phyloP scores from a whole-genome alignment of 306 rosid species.

The Trifolium subterraneum region DNA sequence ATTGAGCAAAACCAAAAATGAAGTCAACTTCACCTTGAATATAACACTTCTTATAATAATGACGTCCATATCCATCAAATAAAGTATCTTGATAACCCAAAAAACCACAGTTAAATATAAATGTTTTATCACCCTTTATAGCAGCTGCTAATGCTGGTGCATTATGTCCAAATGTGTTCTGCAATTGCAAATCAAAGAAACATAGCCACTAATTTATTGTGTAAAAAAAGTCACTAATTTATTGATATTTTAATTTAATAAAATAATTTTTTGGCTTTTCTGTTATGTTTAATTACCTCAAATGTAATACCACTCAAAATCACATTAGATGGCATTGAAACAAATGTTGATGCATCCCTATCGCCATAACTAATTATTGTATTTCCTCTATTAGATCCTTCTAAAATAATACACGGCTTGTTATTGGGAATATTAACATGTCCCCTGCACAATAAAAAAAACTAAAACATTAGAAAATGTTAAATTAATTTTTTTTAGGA shows the following conservation, averaged over 20 bases:
- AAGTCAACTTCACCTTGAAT: conserved; percentile 24
- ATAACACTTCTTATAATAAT: conserved; percentile 21
- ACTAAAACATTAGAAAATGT: neutral
- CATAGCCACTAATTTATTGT: neutral
- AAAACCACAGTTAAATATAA: neutral
- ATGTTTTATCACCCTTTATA: neutral
- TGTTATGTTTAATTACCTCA: conserved; percentile 8
- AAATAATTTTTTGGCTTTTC: neutral
- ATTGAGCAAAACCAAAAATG: neutral
- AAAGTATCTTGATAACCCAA: conserved; percentile 22
- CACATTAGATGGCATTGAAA: neutral
- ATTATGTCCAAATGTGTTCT: neutral
- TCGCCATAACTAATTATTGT: neutral
- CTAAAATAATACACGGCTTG: neutral
- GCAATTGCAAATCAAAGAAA: neutral
- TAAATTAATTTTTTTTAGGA: neutral
- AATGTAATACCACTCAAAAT: conserved; percentile 18
- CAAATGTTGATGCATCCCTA: neutral
- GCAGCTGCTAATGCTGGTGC: neutral
- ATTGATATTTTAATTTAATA: neutral
- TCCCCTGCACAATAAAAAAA: neutral
- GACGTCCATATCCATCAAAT: neutral
- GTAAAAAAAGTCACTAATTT: neutral
- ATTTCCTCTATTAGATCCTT: neutral
- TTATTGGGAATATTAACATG: neutral